Evolutionary conservation across 176 grass and related monocot species (phyloP).

Genomic region (Carex kokanica): DNA sequence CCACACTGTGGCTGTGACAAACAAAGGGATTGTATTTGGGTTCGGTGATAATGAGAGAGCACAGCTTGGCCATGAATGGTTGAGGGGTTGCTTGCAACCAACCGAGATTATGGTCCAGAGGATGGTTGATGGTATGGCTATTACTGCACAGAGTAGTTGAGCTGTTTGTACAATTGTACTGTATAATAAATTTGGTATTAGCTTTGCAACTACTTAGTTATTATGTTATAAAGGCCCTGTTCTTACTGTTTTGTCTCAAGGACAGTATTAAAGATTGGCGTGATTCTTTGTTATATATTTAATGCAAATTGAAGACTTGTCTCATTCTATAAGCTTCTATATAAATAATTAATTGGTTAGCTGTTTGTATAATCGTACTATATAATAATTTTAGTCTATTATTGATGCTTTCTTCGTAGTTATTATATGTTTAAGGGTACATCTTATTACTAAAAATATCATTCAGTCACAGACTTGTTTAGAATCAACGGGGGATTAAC

Average conservation of each 20-base stretch:
- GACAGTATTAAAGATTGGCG: conserved; percentile 1
- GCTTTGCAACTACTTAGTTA: background rate
- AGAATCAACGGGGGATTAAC: background rate
- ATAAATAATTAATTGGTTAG: background rate
- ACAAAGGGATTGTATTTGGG: conserved; percentile 80
- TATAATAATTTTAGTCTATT: background rate
- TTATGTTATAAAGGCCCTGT: background rate
- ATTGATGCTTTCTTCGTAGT: background rate
- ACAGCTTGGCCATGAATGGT: conserved; percentile 83
- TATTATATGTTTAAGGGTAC: background rate
- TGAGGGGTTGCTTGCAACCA: conserved; percentile 82
- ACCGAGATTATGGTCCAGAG: conserved; percentile 88
- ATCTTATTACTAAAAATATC: background rate
- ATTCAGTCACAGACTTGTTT: background rate
- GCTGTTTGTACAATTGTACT: background rate
- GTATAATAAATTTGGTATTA: conserved; percentile 15
- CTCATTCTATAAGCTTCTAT: background rate
- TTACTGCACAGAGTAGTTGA: conserved; percentile 62
- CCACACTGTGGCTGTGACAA: conserved; percentile 92
- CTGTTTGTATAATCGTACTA: background rate
- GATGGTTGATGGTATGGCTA: conserved; percentile 61
- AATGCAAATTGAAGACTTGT: background rate
- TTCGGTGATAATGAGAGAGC: conserved; percentile 97
- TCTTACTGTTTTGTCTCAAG: background rate
- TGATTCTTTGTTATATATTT: background rate